phyloP scores from a whole-genome alignment of 2,329 filamentous ascomycete species.

The Penicillium sp. region DNA sequence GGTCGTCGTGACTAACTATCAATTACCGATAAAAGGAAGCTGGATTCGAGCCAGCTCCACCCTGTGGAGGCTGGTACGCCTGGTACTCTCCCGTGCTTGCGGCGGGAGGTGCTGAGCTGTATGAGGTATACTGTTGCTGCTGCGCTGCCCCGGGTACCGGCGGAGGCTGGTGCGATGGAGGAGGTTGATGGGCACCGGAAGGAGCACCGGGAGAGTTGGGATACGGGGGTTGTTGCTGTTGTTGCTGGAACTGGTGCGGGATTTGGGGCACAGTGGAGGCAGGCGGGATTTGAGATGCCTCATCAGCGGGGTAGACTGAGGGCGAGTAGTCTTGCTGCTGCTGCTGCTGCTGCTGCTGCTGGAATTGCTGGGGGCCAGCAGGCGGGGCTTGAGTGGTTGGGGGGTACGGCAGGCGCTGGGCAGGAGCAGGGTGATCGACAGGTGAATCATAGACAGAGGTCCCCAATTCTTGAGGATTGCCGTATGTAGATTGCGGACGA shows the following conservation, averaged over 20 bases:
- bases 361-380: slow-evolving; percentile 33
- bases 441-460: slow-evolving; percentile 77
- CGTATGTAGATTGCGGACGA: slow-evolving; percentile 67
- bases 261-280: slow-evolving; percentile 15
- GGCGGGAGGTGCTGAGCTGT: slow-evolving; percentile 27
- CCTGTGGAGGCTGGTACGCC: slow-evolving; percentile 39
- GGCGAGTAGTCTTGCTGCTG: slow-evolving; percentile 45
- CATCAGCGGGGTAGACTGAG: slow-evolving; percentile 41
- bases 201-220: slow-evolving; percentile 30
- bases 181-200: slow-evolving; percentile 30
- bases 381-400: slow-evolving; percentile 29
- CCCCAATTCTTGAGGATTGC: slow-evolving; percentile 73
- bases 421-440: slow-evolving; percentile 45
- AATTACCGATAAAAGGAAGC: slow-evolving; percentile 41
- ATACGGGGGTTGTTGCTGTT: slow-evolving; percentile 35
- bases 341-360: slow-evolving; percentile 35
- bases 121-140: slow-evolving; percentile 36
- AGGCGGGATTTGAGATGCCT: slow-evolving; percentile 26
- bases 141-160: slow-evolving; percentile 35
- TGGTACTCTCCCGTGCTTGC: slow-evolving; percentile 35
- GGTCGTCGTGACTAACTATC: neutral
- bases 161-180: slow-evolving; percentile 38
- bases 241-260: slow-evolving; percentile 25
- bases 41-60: slow-evolving; percentile 37
- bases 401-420: slow-evolving; percentile 37